Conservation (phyloP, 2,329 filamentous ascomycete genomes). For the Lachnellula subtilissima region DNA sequence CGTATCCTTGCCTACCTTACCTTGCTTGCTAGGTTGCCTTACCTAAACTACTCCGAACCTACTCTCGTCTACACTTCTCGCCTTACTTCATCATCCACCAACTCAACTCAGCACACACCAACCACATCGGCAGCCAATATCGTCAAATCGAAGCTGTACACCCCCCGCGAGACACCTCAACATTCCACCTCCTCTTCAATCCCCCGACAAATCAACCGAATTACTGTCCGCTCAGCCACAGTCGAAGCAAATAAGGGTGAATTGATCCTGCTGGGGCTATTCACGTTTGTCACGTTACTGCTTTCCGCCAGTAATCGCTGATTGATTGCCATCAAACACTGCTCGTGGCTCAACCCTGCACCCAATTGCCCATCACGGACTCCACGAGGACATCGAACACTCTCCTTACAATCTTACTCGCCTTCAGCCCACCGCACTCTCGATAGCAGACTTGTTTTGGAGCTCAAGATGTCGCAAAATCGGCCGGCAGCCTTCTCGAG, state of each 20-base stretch:
- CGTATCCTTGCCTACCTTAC: background rate
- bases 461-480: slow-evolving; percentile 73
- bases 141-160: slow-evolving; percentile 11
- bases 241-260: slow-evolving; percentile 18
- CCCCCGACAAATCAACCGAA: slow-evolving; percentile 6
- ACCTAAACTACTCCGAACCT: slow-evolving; percentile 17
- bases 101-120: slow-evolving; percentile 17
- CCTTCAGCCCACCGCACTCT: slow-evolving; percentile 37
- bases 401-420: slow-evolving; percentile 42
- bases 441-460: slow-evolving; percentile 34
- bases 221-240: slow-evolving; percentile 13
- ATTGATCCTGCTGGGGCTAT: slow-evolving; percentile 17
- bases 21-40: slow-evolving; percentile 3
- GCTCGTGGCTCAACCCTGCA: slow-evolving; percentile 17
- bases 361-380: slow-evolving; percentile 51
- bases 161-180: slow-evolving; percentile 11
- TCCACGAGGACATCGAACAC: slow-evolving; percentile 37
- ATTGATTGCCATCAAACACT: slow-evolving; percentile 10
- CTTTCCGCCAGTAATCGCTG: slow-evolving; percentile 16
- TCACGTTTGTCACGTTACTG: slow-evolving; percentile 26
- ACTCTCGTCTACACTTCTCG: slow-evolving; percentile 10
- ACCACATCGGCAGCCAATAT: background rate
- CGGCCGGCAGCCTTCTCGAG: slow-evolving; percentile 82
- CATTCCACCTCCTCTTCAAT: slow-evolving; percentile 11
- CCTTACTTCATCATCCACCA: slow-evolving; percentile 23